phyloP scores from a whole-genome alignment of 805 yeast genomes.

The Pichia paraexigua region DNA sequence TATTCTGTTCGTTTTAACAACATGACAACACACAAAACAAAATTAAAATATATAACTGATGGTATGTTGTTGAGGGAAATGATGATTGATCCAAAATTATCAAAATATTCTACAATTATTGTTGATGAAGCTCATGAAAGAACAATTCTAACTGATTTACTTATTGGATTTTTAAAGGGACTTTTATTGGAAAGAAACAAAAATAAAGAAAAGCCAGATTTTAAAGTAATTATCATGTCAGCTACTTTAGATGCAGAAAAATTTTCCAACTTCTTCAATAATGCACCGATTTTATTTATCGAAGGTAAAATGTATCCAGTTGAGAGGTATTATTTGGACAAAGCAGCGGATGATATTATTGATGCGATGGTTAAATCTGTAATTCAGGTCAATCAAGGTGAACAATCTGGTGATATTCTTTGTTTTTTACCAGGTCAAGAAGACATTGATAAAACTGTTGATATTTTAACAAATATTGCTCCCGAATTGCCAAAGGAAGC shows the following conservation, averaged over 20 bases:
- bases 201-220: constrained; percentile 30
- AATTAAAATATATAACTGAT: constrained; percentile 82
- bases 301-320: constrained; percentile 91
- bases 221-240: constrained; percentile 82
- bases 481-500: constrained; percentile 65
- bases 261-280: constrained; percentile 68
- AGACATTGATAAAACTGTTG: constrained; percentile 83
- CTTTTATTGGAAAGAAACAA: constrained; percentile 42
- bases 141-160: constrained; percentile 81
- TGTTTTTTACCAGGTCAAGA: constrained; percentile 96
- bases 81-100: constrained; percentile 61
- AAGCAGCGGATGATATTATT: constrained; percentile 72
- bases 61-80: constrained; percentile 94
- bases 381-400: constrained; percentile 70
- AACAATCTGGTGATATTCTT: constrained; percentile 82
- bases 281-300: constrained; percentile 77
- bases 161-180: constrained; percentile 80
- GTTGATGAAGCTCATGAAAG: constrained; percentile 98
- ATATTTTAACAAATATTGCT: constrained; percentile 49
- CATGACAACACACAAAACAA: constrained; percentile 47
- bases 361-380: constrained; percentile 70
- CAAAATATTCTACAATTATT: constrained; percentile 64
- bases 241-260: constrained; percentile 92
- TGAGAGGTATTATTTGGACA: constrained; percentile 54
- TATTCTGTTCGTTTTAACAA: constrained; percentile 90